Evolutionary conservation across 2,329 filamentous ascomycete genomes (phyloP).

Genomic region (Epicoccum nigrum): DNA sequence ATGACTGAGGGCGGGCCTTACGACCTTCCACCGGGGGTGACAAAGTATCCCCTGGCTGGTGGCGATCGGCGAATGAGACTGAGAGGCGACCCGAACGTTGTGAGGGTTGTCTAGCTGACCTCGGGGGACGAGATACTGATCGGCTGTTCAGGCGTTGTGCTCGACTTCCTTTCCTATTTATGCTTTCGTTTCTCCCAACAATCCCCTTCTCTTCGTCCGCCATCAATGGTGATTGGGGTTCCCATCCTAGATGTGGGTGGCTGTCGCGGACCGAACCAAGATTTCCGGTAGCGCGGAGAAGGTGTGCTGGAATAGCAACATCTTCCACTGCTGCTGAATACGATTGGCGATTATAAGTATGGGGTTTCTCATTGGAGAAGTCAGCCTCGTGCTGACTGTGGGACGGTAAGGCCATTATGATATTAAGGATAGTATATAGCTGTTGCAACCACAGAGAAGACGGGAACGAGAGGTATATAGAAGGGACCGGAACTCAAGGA

Average conservation of each 20-base stretch:
- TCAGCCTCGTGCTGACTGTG: background rate
- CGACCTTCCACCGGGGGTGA: background rate
- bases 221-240: conserved; percentile 21
- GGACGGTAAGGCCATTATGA: conserved; percentile 4
- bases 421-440: conserved; percentile 9
- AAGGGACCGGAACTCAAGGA: background rate
- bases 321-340: conserved; percentile 18
- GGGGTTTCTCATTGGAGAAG: conserved; percentile 6
- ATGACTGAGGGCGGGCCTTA: conserved; percentile 1
- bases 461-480: conserved; percentile 10
- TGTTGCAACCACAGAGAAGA: background rate
- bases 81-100: conserved; percentile 9
- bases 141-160: conserved; percentile 11
- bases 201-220: conserved; percentile 16
- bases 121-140: conserved; percentile 5
- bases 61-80: conserved; percentile 3
- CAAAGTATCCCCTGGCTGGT: background rate
- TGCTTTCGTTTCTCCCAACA: conserved; percentile 15
- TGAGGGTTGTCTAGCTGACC: conserved; percentile 6
- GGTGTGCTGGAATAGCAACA: conserved; percentile 31
- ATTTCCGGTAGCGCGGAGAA: conserved; percentile 25
- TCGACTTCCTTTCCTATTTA: conserved; percentile 5
- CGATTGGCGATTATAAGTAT: conserved; percentile 8
- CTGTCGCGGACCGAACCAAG: conserved; percentile 25
- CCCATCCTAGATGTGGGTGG: conserved; percentile 19